These are phyloP conservation scores for Jimgerdemannia flammicorona DNA, from an alignment of 192 early-diverging fungal genomes.

Conservation along the genomic window DNA sequence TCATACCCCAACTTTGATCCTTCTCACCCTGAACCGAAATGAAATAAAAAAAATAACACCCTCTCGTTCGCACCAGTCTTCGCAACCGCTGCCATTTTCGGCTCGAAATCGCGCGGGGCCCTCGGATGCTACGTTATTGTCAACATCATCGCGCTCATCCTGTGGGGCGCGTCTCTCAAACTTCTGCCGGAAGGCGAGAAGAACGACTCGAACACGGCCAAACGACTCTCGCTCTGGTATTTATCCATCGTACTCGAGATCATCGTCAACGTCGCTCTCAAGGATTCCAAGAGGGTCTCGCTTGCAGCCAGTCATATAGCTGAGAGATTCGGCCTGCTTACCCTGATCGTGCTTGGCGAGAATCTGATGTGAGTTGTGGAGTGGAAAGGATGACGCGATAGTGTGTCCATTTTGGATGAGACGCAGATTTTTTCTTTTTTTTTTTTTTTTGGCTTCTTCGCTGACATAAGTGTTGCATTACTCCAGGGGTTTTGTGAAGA, in stretches of 20 bases:
- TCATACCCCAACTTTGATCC: constrained; percentile 14
- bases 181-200: background rate
- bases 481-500: too few relatives aligned
- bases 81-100: constrained; percentile 12
- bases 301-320: constrained; percentile 42
- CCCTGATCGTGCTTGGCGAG: too few relatives aligned
- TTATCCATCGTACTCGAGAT: constrained; percentile 37
- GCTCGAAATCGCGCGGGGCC: constrained; percentile 11
- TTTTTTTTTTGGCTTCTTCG: too few relatives aligned
- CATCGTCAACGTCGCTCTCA: constrained; percentile 23
- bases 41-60: constrained; percentile 24
- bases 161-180: constrained; percentile 24
- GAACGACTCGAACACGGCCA: background rate
- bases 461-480: too few relatives aligned
- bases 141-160: constrained; percentile 17
- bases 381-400: too few relatives aligned
- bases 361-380: too few relatives aligned
- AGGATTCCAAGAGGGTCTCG: constrained; percentile 34
- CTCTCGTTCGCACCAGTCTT: constrained; percentile 30
- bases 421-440: too few relatives aligned
- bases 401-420: too few relatives aligned
- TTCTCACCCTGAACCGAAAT: constrained; percentile 28
- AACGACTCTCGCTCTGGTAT: constrained; percentile 39
- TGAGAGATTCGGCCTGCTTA: constrained; percentile 12
- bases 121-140: constrained; percentile 21